Evolutionary conservation across 2,329 filamentous ascomycete species (phyloP).

Genomic region (Epichloe sp.): DNA sequence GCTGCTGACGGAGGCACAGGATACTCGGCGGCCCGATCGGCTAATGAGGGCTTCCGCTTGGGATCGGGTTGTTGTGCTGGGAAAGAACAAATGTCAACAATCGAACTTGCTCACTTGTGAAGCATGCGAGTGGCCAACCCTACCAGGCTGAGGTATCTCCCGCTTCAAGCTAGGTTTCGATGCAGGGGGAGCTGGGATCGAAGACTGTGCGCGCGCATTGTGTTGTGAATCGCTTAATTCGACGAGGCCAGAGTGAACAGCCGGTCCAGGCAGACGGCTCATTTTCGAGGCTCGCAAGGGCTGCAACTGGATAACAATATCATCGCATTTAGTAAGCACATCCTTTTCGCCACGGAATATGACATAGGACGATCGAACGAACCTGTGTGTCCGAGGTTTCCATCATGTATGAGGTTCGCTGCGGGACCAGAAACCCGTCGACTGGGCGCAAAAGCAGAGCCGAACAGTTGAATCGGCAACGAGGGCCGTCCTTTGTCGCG

Average conservation of each 20-base stretch:
- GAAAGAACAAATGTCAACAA: constrained; percentile 9
- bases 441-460: background rate
- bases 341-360: background rate
- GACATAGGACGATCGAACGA: constrained; percentile 1
- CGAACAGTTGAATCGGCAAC: constrained; percentile 7
- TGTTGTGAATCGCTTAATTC: constrained; percentile 49
- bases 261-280: constrained; percentile 20
- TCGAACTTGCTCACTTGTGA: background rate
- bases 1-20: constrained; percentile 16
- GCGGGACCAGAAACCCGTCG: constrained; percentile 7
- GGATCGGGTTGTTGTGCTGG: constrained; percentile 40
- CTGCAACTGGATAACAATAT: constrained; percentile 8
- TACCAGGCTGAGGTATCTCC: constrained; percentile 32
- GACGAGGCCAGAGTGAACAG: constrained; percentile 22
- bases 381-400: constrained; percentile 20
- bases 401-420: constrained; percentile 16
- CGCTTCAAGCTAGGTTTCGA: constrained; percentile 35
- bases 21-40: constrained; percentile 41
- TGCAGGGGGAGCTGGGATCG: constrained; percentile 27
- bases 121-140: background rate
- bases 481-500: constrained; percentile 22
- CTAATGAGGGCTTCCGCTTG: constrained; percentile 46
- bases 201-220: constrained; percentile 37
- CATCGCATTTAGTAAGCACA: background rate
- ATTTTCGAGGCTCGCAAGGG: constrained; percentile 17